These are phyloP conservation scores for Hericium coralloides DNA, from an alignment of 768 basidiomycete species.

Conservation along the genomic window DNA sequence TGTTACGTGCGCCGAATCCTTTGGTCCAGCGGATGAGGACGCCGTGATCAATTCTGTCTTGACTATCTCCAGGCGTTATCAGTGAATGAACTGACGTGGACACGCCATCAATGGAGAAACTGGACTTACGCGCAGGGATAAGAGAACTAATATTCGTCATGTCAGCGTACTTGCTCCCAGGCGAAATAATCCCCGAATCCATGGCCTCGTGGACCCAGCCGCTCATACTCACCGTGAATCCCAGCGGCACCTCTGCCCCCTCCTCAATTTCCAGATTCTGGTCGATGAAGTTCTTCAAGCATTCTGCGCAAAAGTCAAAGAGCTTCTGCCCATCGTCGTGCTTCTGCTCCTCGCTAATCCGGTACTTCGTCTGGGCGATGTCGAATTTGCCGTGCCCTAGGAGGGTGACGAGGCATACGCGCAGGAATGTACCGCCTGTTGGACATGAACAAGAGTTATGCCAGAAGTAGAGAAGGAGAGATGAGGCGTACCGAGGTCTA, in stretches of 20 bases:
- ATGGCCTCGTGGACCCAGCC: not conserved
- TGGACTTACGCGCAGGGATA: constrained; percentile 82
- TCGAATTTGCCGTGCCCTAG: constrained; percentile 94
- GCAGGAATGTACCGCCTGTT: constrained; percentile 87
- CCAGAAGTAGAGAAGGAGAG: not conserved
- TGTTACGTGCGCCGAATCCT: constrained; percentile 87
- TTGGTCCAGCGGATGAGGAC: constrained; percentile 98
- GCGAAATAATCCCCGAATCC: constrained; percentile 4
- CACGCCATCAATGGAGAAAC: not conserved
- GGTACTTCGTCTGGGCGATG: constrained; percentile 95
- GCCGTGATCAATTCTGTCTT: constrained; percentile 89
- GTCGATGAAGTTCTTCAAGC: constrained; percentile 79
- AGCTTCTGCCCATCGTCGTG: constrained; percentile 92
- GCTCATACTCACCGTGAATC: constrained; percentile 71
- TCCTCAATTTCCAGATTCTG: constrained; percentile 52
- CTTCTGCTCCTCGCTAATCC: constrained; percentile 95
- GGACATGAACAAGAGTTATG: not conserved
- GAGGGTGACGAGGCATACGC: constrained; percentile 91
- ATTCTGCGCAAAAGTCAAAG: constrained; percentile 97
- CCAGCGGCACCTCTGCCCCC: constrained; percentile 65
- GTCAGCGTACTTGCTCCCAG: constrained; percentile 1
- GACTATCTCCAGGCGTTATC: constrained; percentile 38
- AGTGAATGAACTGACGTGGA: not conserved
- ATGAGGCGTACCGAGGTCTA: constrained; percentile 60
- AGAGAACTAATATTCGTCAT: constrained; percentile 55